Evolutionary conservation across 2,329 filamentous ascomycete species (phyloP), one percentile per base, ranked within the genome.

Genomic region (Beauveria varroae): DNA sequence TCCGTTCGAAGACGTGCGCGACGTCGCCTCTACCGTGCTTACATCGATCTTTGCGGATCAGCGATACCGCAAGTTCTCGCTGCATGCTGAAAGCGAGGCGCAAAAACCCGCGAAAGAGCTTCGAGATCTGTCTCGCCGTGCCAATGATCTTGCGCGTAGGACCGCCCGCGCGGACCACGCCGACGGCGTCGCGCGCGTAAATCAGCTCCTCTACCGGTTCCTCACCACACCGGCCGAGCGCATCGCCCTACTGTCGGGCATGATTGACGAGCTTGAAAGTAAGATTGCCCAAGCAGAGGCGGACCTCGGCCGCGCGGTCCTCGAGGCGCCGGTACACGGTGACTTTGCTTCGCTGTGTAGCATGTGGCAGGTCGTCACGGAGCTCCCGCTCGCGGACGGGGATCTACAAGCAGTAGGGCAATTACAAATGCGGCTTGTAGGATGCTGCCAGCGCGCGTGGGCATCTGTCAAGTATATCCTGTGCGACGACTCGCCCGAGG

Each of bases 401-500:
- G 72, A 79, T 18, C 51, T 79, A 1, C 65, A 71, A 0, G 64
- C 66, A 3, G 70, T 82, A 5, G 67, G 69, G 30, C 60, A 65
- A 1, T 63, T 86, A 1, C 85, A 88, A 64, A 64, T 71, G 2
- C 81, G 83, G 3, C 80, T 92, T 1, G 75, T 90, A 14, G 68
- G 69, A 1, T 79, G 82, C 63, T 89, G 91, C 62, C 75, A 80
- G 54, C 79, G 81, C n/a, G 84, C 96, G 7, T 99, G 95, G 95
- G 68, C 75, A 1, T 81, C 85, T 28, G 91, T 97, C 5, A 84
- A 84, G 67, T 82, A 86, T 57, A 85, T 96, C 4, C 81, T 99
- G 1, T 99, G 95, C 69, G 88, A 96, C 64, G 95, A 97, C 74
- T 96, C 95, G 1, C 95, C 96, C 0, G 95, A 99, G 74, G 93